Base-by-base conservation (phyloP, 2,329 filamentous ascomycete species). In the Cyphellophora europaea region DNA sequence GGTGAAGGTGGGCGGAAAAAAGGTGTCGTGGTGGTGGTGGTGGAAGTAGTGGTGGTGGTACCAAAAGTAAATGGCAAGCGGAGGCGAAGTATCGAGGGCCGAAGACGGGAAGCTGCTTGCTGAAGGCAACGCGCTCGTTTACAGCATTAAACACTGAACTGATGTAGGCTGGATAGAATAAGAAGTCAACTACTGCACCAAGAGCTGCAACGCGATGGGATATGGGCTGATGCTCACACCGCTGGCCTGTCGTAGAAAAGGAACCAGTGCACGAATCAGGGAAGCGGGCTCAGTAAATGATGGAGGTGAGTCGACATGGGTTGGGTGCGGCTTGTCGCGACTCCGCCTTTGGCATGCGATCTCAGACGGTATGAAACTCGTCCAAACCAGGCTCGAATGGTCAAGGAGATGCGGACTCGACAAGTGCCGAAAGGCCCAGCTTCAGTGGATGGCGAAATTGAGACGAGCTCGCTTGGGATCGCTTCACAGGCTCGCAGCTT, bases 391-490 rank as follows among this genome's bases (percentile, higher is more conserved):
- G 21, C 21, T 25, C 8, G 8, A 8, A 8, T 25, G 21, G 21
- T 25, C 21, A 25, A 25, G 21, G 21, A 25, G 21, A 25, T 25
- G 21, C 21, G 21, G 21, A 25, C n/a, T n/a, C 8, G 8, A 8
- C 36, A 47, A 44, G 35, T 47, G 41, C 44, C 44, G 44, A 42
- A 46, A 35, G 36, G 40, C 36, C 36, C 38, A 42, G 41, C 37
- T 37, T 28, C 8, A 32, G 28, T 11, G 30, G 40, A 47, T 47
- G 44, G 44, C 39, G 39, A 44, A 44, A 44, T 44, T 47, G 43
- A 41, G 36, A 42, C 44, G 35, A 47, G 35, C 44, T 44, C 41
- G 44, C 44, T 47, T 44, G 39, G 39, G 39, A 27, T 47, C 44
- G 44, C 44, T 44, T 47, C n/a, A n/a, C n/a, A n/a, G n/a, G n/a